Evolutionary conservation across 768 basidiomycete species (phyloP).

Genomic region (Termitomyces sp.): DNA sequence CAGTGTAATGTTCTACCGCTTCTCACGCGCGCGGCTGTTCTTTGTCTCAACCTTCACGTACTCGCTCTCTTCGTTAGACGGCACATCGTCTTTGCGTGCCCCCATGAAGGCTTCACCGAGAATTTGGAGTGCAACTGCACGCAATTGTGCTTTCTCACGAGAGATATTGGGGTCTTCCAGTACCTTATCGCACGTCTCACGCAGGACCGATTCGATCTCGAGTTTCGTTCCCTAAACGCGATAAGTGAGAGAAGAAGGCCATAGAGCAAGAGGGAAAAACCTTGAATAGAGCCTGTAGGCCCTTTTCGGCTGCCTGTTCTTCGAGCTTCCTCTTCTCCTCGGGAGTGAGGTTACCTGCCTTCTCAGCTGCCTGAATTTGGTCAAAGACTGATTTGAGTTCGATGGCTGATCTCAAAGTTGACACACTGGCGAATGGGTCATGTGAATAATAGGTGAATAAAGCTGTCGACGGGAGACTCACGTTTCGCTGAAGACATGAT

Average conservation of each 20-base stretch:
- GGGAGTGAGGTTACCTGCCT: constrained; percentile 70
- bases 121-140: constrained; percentile 81
- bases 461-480: constrained; percentile 32
- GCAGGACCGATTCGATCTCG: constrained; percentile 84
- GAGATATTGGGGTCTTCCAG: constrained; percentile 54
- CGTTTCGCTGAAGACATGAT: constrained; percentile 93
- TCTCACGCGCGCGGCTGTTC: constrained; percentile 45
- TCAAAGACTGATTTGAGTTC: constrained; percentile 90
- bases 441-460: not conserved
- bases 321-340: constrained; percentile 83
- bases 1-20: constrained; percentile 6
- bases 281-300: constrained; percentile 88
- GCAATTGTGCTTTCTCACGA: constrained; percentile 58
- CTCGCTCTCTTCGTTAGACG: constrained; percentile 58
- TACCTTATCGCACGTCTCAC: constrained; percentile 84
- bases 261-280: constrained; percentile 27
- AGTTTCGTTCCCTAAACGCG: constrained; percentile 75
- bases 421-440: constrained; percentile 48
- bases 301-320: constrained; percentile 92
- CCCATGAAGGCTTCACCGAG: constrained; percentile 75
- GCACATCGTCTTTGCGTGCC: constrained; percentile 61
- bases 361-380: constrained; percentile 88
- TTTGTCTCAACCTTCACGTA: constrained; percentile 82
- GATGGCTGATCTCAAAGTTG: constrained; percentile 80
- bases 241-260: not conserved